A percentile compares a stretch with the other conserved stretches of the same genome.
Evolutionary conservation across 768 basidiomycete genomes (phyloP).

Genomic region (Hydnomerulius pinastri): DNA sequence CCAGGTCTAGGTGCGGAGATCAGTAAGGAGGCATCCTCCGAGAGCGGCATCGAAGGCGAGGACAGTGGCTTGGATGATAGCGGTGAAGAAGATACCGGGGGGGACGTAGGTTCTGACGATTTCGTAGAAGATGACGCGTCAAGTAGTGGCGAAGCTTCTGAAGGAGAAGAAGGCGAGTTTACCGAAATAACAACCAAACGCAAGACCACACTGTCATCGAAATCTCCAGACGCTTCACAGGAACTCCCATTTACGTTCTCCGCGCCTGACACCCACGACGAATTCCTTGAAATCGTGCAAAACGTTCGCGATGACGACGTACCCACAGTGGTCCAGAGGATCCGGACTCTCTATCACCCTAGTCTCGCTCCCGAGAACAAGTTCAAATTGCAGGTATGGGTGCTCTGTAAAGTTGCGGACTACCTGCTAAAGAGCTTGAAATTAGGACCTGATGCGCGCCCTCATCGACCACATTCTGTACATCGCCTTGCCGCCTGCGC

Average conservation of each 20-base stretch:
- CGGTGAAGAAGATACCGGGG: conserved; percentile 32
- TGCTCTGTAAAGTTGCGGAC: neutral
- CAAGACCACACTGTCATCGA: conserved; percentile 37
- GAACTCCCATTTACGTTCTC: conserved; percentile 93
- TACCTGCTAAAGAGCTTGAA: neutral
- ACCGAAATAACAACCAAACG: conserved; percentile 40
- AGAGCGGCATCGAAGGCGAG: conserved; percentile 34
- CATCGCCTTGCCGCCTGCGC: conserved; percentile 61
- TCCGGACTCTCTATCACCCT: conserved; percentile 88
- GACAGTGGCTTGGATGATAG: conserved; percentile 43
- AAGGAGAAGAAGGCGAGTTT: conserved; percentile 44
- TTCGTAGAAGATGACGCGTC: conserved; percentile 37
- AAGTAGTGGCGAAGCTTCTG: conserved; percentile 40
- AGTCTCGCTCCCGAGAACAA: conserved; percentile 93
- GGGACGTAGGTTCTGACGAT: conserved; percentile 33
- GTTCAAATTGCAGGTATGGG: conserved; percentile 80
- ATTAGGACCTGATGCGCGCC: conserved; percentile 69
- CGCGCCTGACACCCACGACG: conserved; percentile 84
- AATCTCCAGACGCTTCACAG: conserved; percentile 33
- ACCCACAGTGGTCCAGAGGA: conserved; percentile 82
- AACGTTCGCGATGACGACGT: conserved; percentile 71
- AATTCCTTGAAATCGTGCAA: conserved; percentile 83
- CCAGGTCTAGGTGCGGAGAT: conserved; percentile 39
- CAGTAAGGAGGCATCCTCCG: conserved; percentile 38
- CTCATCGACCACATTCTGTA: conserved; percentile 89